Base-by-base conservation (phyloP, 2,329 filamentous ascomycete genomes). In the Diatrype stigma region DNA sequence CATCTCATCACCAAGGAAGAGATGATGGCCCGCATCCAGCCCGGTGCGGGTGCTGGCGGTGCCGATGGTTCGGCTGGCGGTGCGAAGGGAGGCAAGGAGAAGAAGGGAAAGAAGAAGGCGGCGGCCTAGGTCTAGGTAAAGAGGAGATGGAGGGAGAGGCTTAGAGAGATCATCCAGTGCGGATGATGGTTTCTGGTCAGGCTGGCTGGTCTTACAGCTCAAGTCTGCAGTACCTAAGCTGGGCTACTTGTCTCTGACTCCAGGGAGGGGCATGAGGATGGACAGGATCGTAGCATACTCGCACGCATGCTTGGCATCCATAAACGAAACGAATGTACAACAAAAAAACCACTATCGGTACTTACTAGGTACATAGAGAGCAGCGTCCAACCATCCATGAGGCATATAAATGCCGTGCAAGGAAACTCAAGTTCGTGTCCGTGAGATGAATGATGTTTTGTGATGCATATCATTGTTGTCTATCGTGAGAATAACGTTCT, bases 1-100 rank as follows among this genome's bases (percentile, higher is more conserved):
- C 94, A 99, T 71, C 79, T 99, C 64, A 99, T 99, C 66, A 99
- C 95, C 50, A 97, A 97, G 80, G 94, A 99, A 74, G 94, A 99
- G 79, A 99, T 99, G 94, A 99, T 99, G 94, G 94, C 94, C 38
- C 82, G 92, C 53, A 97, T 99, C 64, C 87, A 94, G 70, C 90
- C 90, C 6, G 77, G 68, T 6, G 6, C 34, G 6, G 34, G 12
- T 17, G 6, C 34, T 37, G 34, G 12, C 14, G 34, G 34, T 30
- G 26, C 26, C 10, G 26, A 5, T 10, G 26, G 26, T 10, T n/a
- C n/a, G n/a, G 34, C 34, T 37, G 14, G 12, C 34, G 34, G 34
- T 14, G 73, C 72, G 34, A 71, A 74, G 64, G 65, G 64, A 17
- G 59, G 60, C 16, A 71, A 73, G 60, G 71, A 68, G 48, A 69